Evolutionary conservation across 345 rosid genomes (phyloP), one percentile per base, ranked within the genome.

Genomic region (Moricandia moricandioides): DNA sequence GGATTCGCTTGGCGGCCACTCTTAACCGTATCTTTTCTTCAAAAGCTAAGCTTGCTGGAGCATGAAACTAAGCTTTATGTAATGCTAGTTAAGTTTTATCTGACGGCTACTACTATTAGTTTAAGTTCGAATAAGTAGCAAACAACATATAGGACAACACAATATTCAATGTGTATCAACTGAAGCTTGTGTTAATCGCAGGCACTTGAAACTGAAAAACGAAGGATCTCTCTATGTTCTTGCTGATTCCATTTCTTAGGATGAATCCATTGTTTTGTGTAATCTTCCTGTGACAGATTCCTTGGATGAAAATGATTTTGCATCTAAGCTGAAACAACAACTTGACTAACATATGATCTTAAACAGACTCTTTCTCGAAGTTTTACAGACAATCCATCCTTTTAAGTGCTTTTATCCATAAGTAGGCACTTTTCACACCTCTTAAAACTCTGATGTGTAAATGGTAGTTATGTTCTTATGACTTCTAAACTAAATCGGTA

Each of bases 1-100:
- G 97, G n/a, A 78, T 91, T 59, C 91, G 92, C 33, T 70, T 91
- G n/a, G 97, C 96, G 7, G 89, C 92, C 2, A 86, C 84, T 43
- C 93, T 94, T 55, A 94, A 88, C 82, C 92, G 89, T 2, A 74
- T 91, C n/a, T 91, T 93, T 65, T 49, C 87, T 78, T 69, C 89
- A 61, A 70, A 79, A 52, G 37, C 69, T 0, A 78, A 78, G 83
- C 62, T 84, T 54, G 78, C 85, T 66, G 72, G 17, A 62, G 78
- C 79, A 43, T 82, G 88, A 89, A 70, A 74, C 60, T 40, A 24
- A 26, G 33, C 1, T 11, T 51, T 55, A 67, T 51, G 66, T 74
- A 65, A 4, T 39, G 60, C 2, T 33, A 58, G 61, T 45, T 21
- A 66, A 57, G 60, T 40, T 12, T 57, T n/a, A 11, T 59, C 64